Evolutionary conservation across 2,329 filamentous ascomycete species (phyloP).

Genomic region (Leptosphaerulina australis): DNA sequence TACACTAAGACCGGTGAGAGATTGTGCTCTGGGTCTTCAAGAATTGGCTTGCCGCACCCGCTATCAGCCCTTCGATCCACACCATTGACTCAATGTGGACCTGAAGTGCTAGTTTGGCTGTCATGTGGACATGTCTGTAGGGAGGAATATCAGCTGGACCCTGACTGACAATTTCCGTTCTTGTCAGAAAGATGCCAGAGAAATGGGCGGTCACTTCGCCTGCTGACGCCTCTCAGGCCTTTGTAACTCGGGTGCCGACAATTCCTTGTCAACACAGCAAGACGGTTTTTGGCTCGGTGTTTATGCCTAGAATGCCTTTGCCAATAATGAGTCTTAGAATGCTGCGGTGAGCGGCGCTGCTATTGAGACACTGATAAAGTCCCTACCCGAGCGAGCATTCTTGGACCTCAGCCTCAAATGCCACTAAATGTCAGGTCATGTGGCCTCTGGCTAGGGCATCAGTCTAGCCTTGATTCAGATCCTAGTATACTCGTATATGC

Average conservation of each 20-base stretch:
- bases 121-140: slow-evolving; percentile 26
- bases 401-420: not conserved
- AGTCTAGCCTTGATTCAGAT: too few relatives aligned
- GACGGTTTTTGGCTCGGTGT: slow-evolving; percentile 11
- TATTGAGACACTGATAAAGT: not conserved
- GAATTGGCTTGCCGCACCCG: slow-evolving; percentile 22
- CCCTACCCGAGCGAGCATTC: not conserved
- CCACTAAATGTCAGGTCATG: too few relatives aligned
- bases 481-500: too few relatives aligned
- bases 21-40: slow-evolving; percentile 1
- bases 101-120: slow-evolving; percentile 21
- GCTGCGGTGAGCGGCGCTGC: not conserved
- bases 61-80: slow-evolving; percentile 16
- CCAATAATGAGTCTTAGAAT: not conserved
- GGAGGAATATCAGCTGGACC: slow-evolving; percentile 19
- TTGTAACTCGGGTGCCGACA: not conserved
- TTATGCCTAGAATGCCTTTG: not conserved
- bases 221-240: not conserved
- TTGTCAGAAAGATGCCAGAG: slow-evolving; percentile 16
- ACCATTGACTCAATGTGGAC: not conserved
- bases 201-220: not conserved
- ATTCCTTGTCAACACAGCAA: not conserved
- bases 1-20: slow-evolving; percentile 11
- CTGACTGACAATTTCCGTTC: slow-evolving; percentile 14
- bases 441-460: too few relatives aligned